A percentile compares a stretch with the other conserved stretches of the same genome.
Evolutionary conservation across 257 asterid species (phyloP).

Genomic region (Ophiorrhiza pumila): DNA sequence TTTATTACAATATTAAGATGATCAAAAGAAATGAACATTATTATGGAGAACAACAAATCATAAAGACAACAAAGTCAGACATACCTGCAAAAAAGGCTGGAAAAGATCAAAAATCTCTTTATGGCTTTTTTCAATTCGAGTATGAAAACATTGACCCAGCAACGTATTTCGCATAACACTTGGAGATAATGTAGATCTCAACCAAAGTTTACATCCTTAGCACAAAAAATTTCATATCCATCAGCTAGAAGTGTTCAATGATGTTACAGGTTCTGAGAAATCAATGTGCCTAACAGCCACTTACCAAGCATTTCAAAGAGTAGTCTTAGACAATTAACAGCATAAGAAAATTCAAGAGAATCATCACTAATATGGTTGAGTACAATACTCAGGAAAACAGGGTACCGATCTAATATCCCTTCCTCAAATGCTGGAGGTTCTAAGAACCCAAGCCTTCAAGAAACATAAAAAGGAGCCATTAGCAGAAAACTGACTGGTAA

Average conservation of each 20-base stretch:
- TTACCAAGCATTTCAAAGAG: slow-evolving; percentile 96
- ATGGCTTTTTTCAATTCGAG: slow-evolving; percentile 95
- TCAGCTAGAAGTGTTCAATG: slow-evolving; percentile 3
- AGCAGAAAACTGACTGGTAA: slow-evolving; percentile 24
- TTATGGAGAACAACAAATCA: slow-evolving; percentile 2
- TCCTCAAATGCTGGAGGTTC: slow-evolving; percentile 98
- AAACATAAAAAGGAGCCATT: slow-evolving; percentile 25
- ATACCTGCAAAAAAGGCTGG: slow-evolving; percentile 92
- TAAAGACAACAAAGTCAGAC: slow-evolving; percentile 18
- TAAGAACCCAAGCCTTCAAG: slow-evolving; percentile 84
- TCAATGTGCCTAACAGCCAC: slow-evolving; percentile 16
- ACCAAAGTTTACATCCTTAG: slow-evolving; percentile 93
- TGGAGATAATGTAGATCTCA: slow-evolving; percentile 89
- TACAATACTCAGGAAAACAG: slow-evolving; percentile 88
- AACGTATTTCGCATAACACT: slow-evolving; percentile 95
- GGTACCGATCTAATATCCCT: slow-evolving; percentile 92
- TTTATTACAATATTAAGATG: background rate
- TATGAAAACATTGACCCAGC: slow-evolving; percentile 96
- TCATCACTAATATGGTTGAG: slow-evolving; percentile 93
- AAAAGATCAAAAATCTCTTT: slow-evolving; percentile 98
- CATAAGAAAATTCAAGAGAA: slow-evolving; percentile 82
- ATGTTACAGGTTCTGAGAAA: background rate
- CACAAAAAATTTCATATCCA: slow-evolving; percentile 8
- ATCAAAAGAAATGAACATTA: slow-evolving; percentile 17
- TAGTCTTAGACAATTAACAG: slow-evolving; percentile 86